Conservation (phyloP, 306 rosid species). For the Cucurbita ficifolia region DNA sequence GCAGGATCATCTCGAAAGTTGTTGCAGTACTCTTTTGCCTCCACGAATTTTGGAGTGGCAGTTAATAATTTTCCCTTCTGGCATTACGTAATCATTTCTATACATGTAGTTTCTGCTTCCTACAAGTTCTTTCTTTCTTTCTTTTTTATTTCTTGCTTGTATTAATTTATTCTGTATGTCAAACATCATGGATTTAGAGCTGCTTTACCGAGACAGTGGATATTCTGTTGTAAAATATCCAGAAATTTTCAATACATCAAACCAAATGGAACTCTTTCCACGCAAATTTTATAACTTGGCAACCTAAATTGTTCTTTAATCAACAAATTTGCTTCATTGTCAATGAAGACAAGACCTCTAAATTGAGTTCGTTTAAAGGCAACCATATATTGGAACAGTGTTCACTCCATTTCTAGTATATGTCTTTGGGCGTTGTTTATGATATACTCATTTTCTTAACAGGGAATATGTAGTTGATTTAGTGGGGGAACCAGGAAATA, state of each 20-base stretch:
- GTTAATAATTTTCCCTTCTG: not conserved
- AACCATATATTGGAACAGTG: not conserved
- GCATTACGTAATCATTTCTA: not conserved
- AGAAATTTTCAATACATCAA: not conserved
- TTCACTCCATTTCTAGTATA: not conserved
- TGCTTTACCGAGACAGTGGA: not conserved
- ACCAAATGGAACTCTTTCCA: not conserved
- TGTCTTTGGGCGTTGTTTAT: not conserved
- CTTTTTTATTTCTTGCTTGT: not conserved
- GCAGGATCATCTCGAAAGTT: not conserved
- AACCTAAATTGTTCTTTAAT: not conserved
- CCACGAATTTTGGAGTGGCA: not conserved
- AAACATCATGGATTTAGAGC: not conserved
- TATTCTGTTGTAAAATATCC: not conserved
- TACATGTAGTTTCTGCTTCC: not conserved
- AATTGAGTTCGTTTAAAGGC: not conserved
- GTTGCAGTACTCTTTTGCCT: not conserved
- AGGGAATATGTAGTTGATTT: conserved; percentile 98
- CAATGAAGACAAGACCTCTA: not conserved
- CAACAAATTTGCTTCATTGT: not conserved
- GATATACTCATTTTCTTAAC: conserved; percentile 8
- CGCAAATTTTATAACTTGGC: not conserved
- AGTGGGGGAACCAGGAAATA: conserved; percentile 92
- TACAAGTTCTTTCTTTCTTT: not conserved
- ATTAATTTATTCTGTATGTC: not conserved